Percentiles rank a stretch among this genome's conserved stretches.
Conservation (phyloP, 2,329 filamentous ascomycete genomes). For the Nothophaeocryptopus gaeumannii region DNA sequence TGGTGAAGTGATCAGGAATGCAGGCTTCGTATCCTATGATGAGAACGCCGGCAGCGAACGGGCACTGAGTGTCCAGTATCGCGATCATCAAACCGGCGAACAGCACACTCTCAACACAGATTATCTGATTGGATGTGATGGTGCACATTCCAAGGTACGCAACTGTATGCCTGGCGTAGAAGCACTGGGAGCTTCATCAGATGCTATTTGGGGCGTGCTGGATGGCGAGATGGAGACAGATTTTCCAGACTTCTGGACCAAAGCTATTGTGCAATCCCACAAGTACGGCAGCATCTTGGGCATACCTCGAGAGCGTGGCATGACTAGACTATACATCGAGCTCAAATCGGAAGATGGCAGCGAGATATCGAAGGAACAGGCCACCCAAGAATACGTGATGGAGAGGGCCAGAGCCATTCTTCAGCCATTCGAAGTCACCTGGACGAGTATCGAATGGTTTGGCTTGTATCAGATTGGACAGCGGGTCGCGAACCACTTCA, state of each 20-base stretch:
- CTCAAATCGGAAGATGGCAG: slow-evolving; percentile 39
- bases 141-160: slow-evolving; percentile 68
- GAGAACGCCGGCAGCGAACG: slow-evolving; percentile 34
- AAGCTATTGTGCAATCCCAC: slow-evolving; percentile 66
- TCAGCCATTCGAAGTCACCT: slow-evolving; percentile 45
- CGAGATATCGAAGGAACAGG: slow-evolving; percentile 33
- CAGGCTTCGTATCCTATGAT: slow-evolving; percentile 57
- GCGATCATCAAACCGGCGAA: slow-evolving; percentile 37
- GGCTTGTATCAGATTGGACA: slow-evolving; percentile 52
- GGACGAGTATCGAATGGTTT: slow-evolving; percentile 51
- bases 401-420: slow-evolving; percentile 54
- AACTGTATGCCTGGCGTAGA: slow-evolving; percentile 57
- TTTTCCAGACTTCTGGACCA: slow-evolving; percentile 74
- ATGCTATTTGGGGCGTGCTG: slow-evolving; percentile 68
- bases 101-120: slow-evolving; percentile 52
- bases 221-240: slow-evolving; percentile 69
- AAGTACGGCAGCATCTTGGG: slow-evolving; percentile 68
- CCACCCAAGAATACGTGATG: slow-evolving; percentile 68
- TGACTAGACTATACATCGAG: slow-evolving; percentile 62
- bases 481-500: slow-evolving; percentile 47
- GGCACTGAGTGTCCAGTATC: slow-evolving; percentile 44
- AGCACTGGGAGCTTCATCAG: slow-evolving; percentile 48
- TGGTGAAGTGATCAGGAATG: slow-evolving; percentile 61
- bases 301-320: slow-evolving; percentile 68
- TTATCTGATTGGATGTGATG: slow-evolving; percentile 70